These are phyloP conservation scores for Dendrobium officinale DNA, from an alignment of 106 monocot genomes.

Conservation along the genomic window DNA sequence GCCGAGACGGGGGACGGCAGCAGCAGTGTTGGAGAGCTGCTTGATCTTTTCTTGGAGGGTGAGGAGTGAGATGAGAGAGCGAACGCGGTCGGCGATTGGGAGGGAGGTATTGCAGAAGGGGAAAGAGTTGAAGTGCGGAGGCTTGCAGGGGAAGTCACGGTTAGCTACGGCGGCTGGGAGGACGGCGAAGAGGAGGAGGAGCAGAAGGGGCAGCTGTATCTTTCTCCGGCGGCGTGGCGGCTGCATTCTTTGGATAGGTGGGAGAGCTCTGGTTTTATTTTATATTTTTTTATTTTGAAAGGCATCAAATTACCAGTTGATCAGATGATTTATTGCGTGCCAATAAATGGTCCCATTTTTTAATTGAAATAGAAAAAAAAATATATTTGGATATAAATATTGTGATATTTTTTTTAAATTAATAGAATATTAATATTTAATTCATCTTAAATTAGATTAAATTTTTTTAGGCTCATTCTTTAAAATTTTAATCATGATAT, in stretches of 20 bases:
- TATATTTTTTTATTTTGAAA: neutral
- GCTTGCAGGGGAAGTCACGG: constrained; percentile 30
- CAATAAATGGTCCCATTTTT: too few relatives aligned
- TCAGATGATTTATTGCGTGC: too few relatives aligned
- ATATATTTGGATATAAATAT: too few relatives aligned
- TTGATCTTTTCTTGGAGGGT: constrained; percentile 56
- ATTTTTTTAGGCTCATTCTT: too few relatives aligned
- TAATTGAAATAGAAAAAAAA: too few relatives aligned
- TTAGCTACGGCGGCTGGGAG: neutral
- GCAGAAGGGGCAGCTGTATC: neutral
- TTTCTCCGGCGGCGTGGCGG: neutral
- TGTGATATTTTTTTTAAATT: too few relatives aligned
- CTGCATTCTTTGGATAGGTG: neutral
- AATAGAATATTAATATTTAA: too few relatives aligned
- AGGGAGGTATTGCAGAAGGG: constrained; percentile 83
- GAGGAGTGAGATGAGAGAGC: constrained; percentile 61
- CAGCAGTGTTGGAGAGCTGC: constrained; percentile 66
- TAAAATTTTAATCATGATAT: too few relatives aligned
- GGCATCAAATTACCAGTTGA: too few relatives aligned
- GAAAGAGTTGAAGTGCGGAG: constrained; percentile 29
- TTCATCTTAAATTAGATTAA: too few relatives aligned
- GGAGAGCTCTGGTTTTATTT: neutral
- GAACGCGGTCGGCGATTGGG: constrained; percentile 42
- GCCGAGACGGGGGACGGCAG: constrained; percentile 72
- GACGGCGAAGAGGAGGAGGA: neutral